Percentiles rank a stretch among this genome's conserved stretches.
Evolutionary conservation across 352 stramenopile species (phyloP).

Genomic region (Phytophthora colocasiae): DNA sequence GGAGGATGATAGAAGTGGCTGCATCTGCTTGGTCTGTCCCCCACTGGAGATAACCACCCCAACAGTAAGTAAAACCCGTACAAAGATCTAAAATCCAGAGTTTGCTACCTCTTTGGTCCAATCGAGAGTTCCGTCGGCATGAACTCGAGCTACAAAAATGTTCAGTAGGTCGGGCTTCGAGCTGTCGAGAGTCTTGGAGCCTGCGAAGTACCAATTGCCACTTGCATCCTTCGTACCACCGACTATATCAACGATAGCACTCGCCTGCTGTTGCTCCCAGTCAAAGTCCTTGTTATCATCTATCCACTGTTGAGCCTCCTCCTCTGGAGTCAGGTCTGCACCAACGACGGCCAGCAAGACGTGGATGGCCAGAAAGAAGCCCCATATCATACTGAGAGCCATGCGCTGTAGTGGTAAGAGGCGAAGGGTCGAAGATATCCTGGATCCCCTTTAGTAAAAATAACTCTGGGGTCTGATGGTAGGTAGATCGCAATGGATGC

Average conservation of each 20-base stretch:
- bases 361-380: slow-evolving; percentile 1
- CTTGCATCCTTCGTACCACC: slow-evolving; percentile 44
- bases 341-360: background rate
- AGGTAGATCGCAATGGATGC: too few relatives aligned
- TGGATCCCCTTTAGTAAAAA: too few relatives aligned
- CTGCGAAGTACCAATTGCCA: slow-evolving; percentile 71
- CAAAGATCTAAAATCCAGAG: background rate
- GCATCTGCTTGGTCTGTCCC: slow-evolving; percentile 60
- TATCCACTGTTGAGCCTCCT: slow-evolving; percentile 54
- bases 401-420: too few relatives aligned
- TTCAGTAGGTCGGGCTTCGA: slow-evolving; percentile 44
- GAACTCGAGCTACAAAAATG: slow-evolving; percentile 61
- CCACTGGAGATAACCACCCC: slow-evolving; percentile 37
- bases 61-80: background rate
- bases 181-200: slow-evolving; percentile 46
- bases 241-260: slow-evolving; percentile 45
- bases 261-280: slow-evolving; percentile 54
- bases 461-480: too few relatives aligned
- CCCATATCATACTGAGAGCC: background rate
- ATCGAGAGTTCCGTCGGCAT: slow-evolving; percentile 47
- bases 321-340: slow-evolving; percentile 39
- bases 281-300: slow-evolving; percentile 50
- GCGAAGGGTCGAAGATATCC: too few relatives aligned
- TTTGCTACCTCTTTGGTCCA: slow-evolving; percentile 60
- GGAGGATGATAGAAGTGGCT: slow-evolving; percentile 56